Percentiles rank a stretch among this genome's conserved stretches.
These are phyloP conservation scores for Pseudocercospora cruenta DNA, from an alignment of 2,329 filamentous ascomycete species.

Conservation along the genomic window DNA sequence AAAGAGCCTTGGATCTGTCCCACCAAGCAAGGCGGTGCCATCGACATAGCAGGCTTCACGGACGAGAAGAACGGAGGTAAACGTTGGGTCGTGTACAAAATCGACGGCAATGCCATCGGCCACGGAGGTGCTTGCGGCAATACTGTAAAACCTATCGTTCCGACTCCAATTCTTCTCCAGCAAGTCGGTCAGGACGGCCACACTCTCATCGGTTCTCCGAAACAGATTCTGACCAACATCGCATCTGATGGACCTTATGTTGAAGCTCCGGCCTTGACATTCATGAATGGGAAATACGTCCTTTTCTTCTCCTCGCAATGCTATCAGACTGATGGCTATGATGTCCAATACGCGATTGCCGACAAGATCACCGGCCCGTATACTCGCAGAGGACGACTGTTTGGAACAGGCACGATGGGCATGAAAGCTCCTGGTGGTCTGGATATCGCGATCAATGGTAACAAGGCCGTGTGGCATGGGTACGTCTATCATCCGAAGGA, in stretches of 20 bases:
- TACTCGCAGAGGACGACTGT: slow-evolving; percentile 29
- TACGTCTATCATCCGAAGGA: slow-evolving; percentile 20
- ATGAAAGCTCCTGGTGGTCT: slow-evolving; percentile 37
- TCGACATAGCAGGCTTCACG: slow-evolving; percentile 39
- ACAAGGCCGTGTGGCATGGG: slow-evolving; percentile 40
- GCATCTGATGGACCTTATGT: slow-evolving; percentile 37
- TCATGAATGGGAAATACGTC: slow-evolving; percentile 35
- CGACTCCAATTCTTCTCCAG: slow-evolving; percentile 40
- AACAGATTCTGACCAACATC: slow-evolving; percentile 34
- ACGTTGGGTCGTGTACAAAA: slow-evolving; percentile 41
- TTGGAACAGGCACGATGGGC: slow-evolving; percentile 31
- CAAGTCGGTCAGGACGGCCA: slow-evolving; percentile 36
- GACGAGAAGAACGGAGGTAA: slow-evolving; percentile 35
- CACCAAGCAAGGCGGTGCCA: slow-evolving; percentile 37
- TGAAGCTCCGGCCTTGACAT: slow-evolving; percentile 33
- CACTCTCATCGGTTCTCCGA: slow-evolving; percentile 33
- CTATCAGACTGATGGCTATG: slow-evolving; percentile 35
- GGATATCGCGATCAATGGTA: slow-evolving; percentile 38
- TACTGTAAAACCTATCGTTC: slow-evolving; percentile 36
- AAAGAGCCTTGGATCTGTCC: slow-evolving; percentile 37
- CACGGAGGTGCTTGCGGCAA: slow-evolving; percentile 39
- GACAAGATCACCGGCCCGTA: slow-evolving; percentile 34
- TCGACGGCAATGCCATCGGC: slow-evolving; percentile 42
- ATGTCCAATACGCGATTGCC: slow-evolving; percentile 36
- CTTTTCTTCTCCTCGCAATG: slow-evolving; percentile 40